Evolutionary conservation across 495 filamentous ascomycete species (phyloP).

Genomic region (Symbiotaphrina buchneri): DNA sequence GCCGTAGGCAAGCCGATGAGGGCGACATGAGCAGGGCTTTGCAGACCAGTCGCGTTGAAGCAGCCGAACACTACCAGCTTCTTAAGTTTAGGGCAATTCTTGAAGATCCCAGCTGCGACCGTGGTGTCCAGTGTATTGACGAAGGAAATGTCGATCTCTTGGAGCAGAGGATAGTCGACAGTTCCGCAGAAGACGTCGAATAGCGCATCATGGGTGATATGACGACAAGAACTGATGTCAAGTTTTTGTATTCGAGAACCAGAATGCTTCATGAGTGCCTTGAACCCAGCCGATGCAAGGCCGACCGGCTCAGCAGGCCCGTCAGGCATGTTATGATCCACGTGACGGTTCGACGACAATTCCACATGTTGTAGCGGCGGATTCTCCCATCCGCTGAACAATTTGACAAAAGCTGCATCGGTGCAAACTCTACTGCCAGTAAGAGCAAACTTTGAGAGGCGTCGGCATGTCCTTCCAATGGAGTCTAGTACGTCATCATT

Average conservation of each 20-base stretch:
- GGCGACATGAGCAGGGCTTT: constrained; percentile 48
- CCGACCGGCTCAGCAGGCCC: constrained; percentile 34
- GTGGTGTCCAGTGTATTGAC: constrained; percentile 51
- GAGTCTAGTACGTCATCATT: constrained; percentile 38
- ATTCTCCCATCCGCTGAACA: constrained; percentile 64
- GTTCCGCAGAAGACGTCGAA: constrained; percentile 39
- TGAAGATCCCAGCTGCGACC: constrained; percentile 50
- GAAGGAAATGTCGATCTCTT: constrained; percentile 57
- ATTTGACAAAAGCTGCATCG: constrained; percentile 38
- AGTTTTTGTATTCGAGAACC: constrained; percentile 34
- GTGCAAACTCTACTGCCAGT: constrained; percentile 50
- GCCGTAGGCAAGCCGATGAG: constrained; percentile 60
- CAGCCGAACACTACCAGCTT: constrained; percentile 66
- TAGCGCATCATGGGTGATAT: constrained; percentile 45
- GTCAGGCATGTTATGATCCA: constrained; percentile 45
- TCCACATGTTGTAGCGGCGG: constrained; percentile 42
- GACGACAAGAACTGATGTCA: constrained; percentile 56
- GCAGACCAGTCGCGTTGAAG: constrained; percentile 49
- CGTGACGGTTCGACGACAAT: constrained; percentile 46
- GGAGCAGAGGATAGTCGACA: constrained; percentile 39
- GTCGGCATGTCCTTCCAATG: constrained; percentile 42
- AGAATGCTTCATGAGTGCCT: constrained; percentile 69
- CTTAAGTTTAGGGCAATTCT: constrained; percentile 46
- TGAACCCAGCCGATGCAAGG: constrained; percentile 49
- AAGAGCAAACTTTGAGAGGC: constrained; percentile 55